Evolutionary conservation across 352 stramenopile genomes (phyloP).

Genomic region (Phytophthora pini): DNA sequence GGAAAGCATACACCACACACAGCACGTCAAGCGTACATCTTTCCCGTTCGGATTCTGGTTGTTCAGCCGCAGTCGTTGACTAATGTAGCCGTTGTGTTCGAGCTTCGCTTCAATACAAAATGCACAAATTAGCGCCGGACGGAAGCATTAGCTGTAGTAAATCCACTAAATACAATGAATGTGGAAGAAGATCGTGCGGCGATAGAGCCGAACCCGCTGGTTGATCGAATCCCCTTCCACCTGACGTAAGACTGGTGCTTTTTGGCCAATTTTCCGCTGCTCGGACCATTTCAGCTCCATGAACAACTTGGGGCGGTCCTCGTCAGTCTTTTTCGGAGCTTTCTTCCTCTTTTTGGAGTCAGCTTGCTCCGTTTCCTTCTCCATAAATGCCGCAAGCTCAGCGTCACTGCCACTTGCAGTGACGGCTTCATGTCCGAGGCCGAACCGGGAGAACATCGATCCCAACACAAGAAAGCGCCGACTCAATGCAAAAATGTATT

Average conservation of each 20-base stretch:
- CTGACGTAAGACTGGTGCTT: constrained; percentile 69
- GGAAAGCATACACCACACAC: neutral
- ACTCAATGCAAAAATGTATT: constrained; percentile 39
- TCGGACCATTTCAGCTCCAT: constrained; percentile 76
- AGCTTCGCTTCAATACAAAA: constrained; percentile 56
- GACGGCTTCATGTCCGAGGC: constrained; percentile 12
- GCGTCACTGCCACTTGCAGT: constrained; percentile 41
- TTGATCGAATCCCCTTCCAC: constrained; percentile 75
- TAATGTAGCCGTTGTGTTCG: constrained; percentile 70
- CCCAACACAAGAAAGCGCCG: neutral
- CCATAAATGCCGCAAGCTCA: constrained; percentile 62
- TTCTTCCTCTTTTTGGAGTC: constrained; percentile 47
- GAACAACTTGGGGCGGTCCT: constrained; percentile 65
- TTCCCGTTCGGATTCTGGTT: constrained; percentile 79
- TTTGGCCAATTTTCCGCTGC: constrained; percentile 65
- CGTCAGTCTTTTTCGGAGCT: constrained; percentile 32
- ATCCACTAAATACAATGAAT: constrained; percentile 55
- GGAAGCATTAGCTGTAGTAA: neutral
- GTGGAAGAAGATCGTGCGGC: constrained; percentile 80
- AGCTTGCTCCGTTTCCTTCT: constrained; percentile 49
- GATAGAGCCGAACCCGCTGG: constrained; percentile 71
- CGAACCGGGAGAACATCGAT: constrained; percentile 28
- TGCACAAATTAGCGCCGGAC: neutral
- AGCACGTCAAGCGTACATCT: constrained; percentile 46
- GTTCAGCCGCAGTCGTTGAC: constrained; percentile 64